phyloP scores from a whole-genome alignment of 441 rosid genomes.

The Populus trichocarpa region DNA sequence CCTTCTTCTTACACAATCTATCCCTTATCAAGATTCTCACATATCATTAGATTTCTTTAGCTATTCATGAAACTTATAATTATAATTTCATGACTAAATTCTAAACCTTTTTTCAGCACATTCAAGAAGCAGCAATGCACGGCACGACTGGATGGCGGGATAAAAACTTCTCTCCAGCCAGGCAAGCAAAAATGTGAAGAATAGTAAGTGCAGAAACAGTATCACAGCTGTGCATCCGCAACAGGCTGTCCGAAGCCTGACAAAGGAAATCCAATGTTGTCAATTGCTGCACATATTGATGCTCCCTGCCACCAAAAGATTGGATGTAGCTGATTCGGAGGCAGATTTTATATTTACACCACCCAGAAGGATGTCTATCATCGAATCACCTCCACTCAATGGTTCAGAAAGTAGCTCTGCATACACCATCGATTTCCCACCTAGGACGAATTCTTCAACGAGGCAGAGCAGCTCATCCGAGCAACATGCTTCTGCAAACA shows the following conservation, averaged over 20 bases:
- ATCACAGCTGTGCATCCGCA: constrained; percentile 16
- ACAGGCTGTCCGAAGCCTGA: constrained; percentile 58
- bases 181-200: constrained; percentile 70
- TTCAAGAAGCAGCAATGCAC: no score
- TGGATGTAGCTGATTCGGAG: constrained; percentile 45
- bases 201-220: constrained; percentile 39
- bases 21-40: no score
- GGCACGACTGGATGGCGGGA: constrained; percentile 16
- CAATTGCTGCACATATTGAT: constrained; percentile 51
- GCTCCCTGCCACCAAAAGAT: constrained; percentile 65
- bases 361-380: constrained; percentile 33
- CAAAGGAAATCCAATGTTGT: constrained; percentile 38
- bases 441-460: constrained; percentile 59
- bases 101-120: no score
- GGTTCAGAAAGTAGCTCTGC: constrained; percentile 31
- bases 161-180: constrained; percentile 52
- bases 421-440: constrained; percentile 43
- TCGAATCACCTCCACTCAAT: constrained; percentile 26
- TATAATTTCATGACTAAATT: no score
- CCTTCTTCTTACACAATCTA: no score
- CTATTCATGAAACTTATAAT: no score
- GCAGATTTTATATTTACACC: constrained; percentile 35
- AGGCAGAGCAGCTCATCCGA: constrained; percentile 57
- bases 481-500: constrained; percentile 36
- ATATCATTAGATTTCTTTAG: no score